Base-by-base conservation (phyloP, 306 rosid species). In the Rubus parviflorus region DNA sequence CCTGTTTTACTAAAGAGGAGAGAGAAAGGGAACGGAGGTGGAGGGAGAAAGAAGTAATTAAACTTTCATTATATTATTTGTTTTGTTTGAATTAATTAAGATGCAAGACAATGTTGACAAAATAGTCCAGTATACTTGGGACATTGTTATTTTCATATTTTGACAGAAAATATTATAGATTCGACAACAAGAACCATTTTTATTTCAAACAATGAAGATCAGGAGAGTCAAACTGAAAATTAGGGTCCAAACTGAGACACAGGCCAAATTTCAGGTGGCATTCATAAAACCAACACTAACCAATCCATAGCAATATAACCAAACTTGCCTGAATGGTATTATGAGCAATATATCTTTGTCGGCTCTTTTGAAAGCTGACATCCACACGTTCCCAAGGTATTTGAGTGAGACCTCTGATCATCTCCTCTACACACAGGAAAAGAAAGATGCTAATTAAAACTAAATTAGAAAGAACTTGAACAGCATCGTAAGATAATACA, bases 341-440 rank as follows among this genome's bases (percentile, higher is more conserved):
- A 84, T 95, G 99, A 79, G 99, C 99, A 84, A 90, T 49, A 47
- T 82, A 92, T 69, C 96, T 83, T 80, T 90, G 97, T 81, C 73
- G 84, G 85, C 97, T 95, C 67, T 87, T 90, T 8, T 75, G 90
- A 83, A 95, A 95, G 84, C 99, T 95, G 72, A 95, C 97, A 86
- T 95, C 97, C 61, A 95, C 97, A 54, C 99, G 96, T 80, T 88
- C 97, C 98, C 99, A 95, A 19, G 88, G 87, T 71, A 92, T 97
- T 81, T 81, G 89, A 53, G 88, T 90, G 77, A 92, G 97, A 61
- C 99, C 99, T 78, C 88, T 87, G 81, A 95, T 86, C 97, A 95
- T 92, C 81, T 82, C 90, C 89, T 95, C 98, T 95, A 51, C 85
- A 81, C 8, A 42, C 35, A 60, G 42, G 70, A 53, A 68, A 77